Evolutionary conservation across 2,329 filamentous ascomycete species (phyloP).

Genomic region (Sporothrix globosa): DNA sequence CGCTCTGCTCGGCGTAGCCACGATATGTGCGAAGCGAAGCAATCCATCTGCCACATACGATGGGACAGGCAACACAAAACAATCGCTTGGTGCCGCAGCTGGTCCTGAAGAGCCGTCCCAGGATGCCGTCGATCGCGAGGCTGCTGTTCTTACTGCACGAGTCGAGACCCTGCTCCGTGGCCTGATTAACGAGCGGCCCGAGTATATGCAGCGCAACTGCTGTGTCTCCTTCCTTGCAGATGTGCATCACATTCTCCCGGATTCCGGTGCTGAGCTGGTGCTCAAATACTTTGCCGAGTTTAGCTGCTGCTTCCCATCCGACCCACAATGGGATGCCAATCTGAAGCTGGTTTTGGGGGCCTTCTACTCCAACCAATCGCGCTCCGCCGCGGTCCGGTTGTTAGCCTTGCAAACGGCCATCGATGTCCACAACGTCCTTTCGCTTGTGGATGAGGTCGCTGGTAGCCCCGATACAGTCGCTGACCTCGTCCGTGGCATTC

Average conservation of each 20-base stretch:
- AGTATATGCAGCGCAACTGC: slow-evolving; percentile 66
- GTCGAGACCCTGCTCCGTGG: slow-evolving; percentile 55
- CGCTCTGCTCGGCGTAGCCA: slow-evolving; percentile 61
- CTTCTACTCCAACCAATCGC: slow-evolving; percentile 64
- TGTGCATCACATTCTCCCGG: slow-evolving; percentile 64
- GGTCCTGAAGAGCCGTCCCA: slow-evolving; percentile 43
- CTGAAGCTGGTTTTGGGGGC: slow-evolving; percentile 62
- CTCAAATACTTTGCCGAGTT: slow-evolving; percentile 70
- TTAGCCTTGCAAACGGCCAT: slow-evolving; percentile 64
- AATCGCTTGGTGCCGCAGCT: slow-evolving; percentile 1
- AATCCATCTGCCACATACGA: slow-evolving; percentile 10
- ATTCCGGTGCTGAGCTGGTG: slow-evolving; percentile 65
- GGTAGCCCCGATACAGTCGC: slow-evolving; percentile 62
- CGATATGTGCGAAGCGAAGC: slow-evolving; percentile 54
- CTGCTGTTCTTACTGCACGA: slow-evolving; percentile 51
- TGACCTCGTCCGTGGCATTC: slow-evolving; percentile 62
- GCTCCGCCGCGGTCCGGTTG: slow-evolving; percentile 65
- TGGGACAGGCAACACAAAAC: not conserved
- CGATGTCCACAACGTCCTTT: slow-evolving; percentile 62
- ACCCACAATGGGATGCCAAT: slow-evolving; percentile 68
- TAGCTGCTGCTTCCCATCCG: slow-evolving; percentile 71
- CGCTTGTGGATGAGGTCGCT: slow-evolving; percentile 52
- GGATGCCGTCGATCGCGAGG: slow-evolving; percentile 48
- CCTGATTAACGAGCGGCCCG: slow-evolving; percentile 45
- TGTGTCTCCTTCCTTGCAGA: slow-evolving; percentile 69